Evolutionary conservation across 2,329 filamentous ascomycete genomes (phyloP), one percentile per base, ranked within the genome.

Genomic region (Diaporthe vaccinii): DNA sequence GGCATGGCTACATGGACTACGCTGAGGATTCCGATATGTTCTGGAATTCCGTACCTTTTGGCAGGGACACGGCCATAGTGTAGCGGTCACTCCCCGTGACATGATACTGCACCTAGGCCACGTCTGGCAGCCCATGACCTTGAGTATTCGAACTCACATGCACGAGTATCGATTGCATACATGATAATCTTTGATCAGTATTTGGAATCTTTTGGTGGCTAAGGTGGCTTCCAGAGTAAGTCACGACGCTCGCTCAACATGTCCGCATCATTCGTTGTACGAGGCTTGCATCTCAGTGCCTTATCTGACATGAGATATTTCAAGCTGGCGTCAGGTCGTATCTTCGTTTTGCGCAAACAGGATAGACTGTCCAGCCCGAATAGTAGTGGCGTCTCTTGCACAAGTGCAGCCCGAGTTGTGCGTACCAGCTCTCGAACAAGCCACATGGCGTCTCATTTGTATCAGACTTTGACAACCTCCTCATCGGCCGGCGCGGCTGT

Each of bases 401-500:
- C 4, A 36, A n/a, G 2, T 17, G 25, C 20, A 36, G 31, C 17
- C 28, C 4, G 15, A 41, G 10, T 4, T 22, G 36, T 62, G 25
- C 14, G 53, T 39, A 7, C 8, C 0, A 2, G 46, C 15, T 12
- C 7, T 25, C 5, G 8, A 34, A 20, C 12, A 36, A 62, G 25
- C 25, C 59, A 28, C 22, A 36, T 6, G 12, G 20, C 22, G 49
- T 20, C 22, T 12, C 25, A 22, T 2, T 14, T 20, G 39, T 22
- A 5, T 20, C 20, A 20, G 14, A 46, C 15, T 15, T 20, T 53
- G 12, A 22, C 1, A 46, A 39, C 22, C 15, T 22, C 15, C 34
- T 41, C 15, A 69, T 28, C 65, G 49, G n/a, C 44, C 20, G 36
- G 14, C 41, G 14, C 25, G 59, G n/a, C n/a, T 39, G 28, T 80